A percentile compares a stretch with the other conserved stretches of the same genome.
These are phyloP conservation scores for Thraustochytrium striatum DNA, from an alignment of 352 stramenopile species.

Conservation along the genomic window DNA sequence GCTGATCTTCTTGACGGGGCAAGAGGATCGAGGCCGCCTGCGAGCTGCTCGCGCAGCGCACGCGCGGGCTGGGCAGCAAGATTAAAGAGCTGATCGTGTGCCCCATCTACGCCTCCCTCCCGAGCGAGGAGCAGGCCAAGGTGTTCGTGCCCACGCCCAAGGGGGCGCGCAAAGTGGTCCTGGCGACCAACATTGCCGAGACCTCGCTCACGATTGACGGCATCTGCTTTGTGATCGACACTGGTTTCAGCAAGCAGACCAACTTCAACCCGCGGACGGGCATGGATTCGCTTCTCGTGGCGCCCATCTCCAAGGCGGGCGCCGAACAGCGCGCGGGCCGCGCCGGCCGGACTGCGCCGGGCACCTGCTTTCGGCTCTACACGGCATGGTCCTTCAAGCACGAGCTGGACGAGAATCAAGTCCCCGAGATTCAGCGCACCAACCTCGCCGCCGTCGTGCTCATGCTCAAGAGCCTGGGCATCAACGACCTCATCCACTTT, in stretches of 20 bases:
- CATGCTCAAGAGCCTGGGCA: conserved; percentile 97
- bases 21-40: conserved; percentile 97
- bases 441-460: conserved; percentile 97
- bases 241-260: conserved; percentile 99
- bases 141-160: conserved; percentile 96
- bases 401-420: conserved; percentile 95
- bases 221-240: conserved; percentile 99
- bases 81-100: conserved; percentile 98
- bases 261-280: conserved; percentile 96
- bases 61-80: conserved; percentile 82
- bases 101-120: conserved; percentile 97
- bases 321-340: conserved; percentile 91
- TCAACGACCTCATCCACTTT: conserved; percentile 98
- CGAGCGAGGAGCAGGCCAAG: conserved; percentile 95
- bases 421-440: conserved; percentile 94
- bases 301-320: conserved; percentile 92
- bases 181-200: conserved; percentile 99
- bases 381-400: conserved; percentile 97
- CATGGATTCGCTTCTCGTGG: conserved; percentile 98
- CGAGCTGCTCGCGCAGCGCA: conserved; percentile 89
- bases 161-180: conserved; percentile 92
- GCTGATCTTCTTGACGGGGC: conserved; percentile 97
- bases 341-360: conserved; percentile 89
- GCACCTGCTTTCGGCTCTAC: conserved; percentile 98
- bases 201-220: conserved; percentile 98